Evolutionary conservation across 345 rosid species (phyloP).

Genomic region (Trapa incisa): DNA sequence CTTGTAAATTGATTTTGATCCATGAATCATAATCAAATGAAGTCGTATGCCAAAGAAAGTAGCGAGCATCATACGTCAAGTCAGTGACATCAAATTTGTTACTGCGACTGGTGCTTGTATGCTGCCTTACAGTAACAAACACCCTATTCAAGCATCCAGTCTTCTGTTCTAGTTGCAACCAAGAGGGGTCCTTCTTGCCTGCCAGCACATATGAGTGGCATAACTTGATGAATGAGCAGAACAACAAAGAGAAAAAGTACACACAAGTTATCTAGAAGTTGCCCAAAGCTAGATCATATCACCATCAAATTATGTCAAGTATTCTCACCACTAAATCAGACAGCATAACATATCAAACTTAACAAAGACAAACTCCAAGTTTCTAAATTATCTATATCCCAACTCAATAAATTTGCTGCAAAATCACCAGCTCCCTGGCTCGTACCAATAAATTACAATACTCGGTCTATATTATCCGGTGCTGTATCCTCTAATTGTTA

Average conservation of each 20-base stretch:
- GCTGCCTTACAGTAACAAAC: slow-evolving; percentile 3
- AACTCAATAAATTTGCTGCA: not conserved
- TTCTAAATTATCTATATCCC: not conserved
- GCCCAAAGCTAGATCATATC: not conserved
- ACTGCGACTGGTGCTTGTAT: slow-evolving; percentile 5
- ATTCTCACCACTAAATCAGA: not conserved
- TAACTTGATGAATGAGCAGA: slow-evolving; percentile 4
- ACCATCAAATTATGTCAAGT: not conserved
- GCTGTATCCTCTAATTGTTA: not conserved
- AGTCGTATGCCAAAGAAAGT: not conserved
- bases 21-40: not conserved
- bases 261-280: not conserved
- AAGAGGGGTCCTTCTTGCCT: slow-evolving; percentile 24
- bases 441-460: not conserved
- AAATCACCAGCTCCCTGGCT: too few species aligned
- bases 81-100: slow-evolving; percentile 13
- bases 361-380: not conserved
- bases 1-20: not conserved
- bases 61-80: not conserved
- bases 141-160: slow-evolving; percentile 14
- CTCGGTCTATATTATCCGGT: not conserved
- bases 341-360: not conserved
- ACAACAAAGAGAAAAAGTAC: not conserved
- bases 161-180: slow-evolving; percentile 26
- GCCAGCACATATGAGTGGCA: slow-evolving; percentile 14